phyloP scores from a whole-genome alignment of 768 basidiomycete species.

The Porphyrellus cyaneotinctus region DNA sequence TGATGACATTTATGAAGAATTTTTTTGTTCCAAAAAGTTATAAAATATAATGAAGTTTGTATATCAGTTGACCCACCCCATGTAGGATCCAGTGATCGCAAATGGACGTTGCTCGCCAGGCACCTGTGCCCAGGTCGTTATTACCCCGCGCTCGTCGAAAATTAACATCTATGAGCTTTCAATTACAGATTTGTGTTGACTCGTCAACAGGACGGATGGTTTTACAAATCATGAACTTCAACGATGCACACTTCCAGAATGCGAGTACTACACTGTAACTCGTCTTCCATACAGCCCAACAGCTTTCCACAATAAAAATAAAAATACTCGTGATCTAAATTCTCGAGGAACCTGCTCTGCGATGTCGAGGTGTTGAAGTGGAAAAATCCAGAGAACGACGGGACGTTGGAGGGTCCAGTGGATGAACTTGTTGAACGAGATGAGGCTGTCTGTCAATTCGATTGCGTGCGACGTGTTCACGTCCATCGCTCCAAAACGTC shows the following conservation, averaged over 20 bases:
- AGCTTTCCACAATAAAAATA: too few species aligned
- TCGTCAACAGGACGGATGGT: too few species aligned
- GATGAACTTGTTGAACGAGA: constrained; percentile 2
- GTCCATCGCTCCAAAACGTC: constrained; percentile 19
- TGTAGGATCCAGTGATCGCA: too few species aligned
- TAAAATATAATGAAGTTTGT: constrained; percentile 9
- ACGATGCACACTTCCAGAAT: too few species aligned
- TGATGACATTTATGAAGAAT: constrained; percentile 17
- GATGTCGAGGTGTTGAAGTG: constrained; percentile 8
- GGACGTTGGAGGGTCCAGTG: background rate
- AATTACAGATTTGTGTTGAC: too few species aligned
- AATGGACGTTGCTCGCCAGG: background rate
- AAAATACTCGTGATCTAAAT: constrained; percentile 7
- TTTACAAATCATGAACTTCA: too few species aligned
- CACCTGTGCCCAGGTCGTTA: background rate
- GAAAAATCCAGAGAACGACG: constrained; percentile 9
- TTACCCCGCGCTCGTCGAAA: too few species aligned
- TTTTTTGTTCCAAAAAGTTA: constrained; percentile 26
- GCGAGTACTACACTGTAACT: too few species aligned
- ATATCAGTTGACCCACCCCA: background rate
- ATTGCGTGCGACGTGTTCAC: constrained; percentile 1
- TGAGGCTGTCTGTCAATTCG: constrained; percentile 1
- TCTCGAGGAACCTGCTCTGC: constrained; percentile 18
- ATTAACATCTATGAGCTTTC: too few species aligned
- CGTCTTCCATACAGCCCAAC: too few species aligned